phyloP scores from a whole-genome alignment of 2,329 filamentous ascomycete species.

The Alternaria tenuissima region DNA sequence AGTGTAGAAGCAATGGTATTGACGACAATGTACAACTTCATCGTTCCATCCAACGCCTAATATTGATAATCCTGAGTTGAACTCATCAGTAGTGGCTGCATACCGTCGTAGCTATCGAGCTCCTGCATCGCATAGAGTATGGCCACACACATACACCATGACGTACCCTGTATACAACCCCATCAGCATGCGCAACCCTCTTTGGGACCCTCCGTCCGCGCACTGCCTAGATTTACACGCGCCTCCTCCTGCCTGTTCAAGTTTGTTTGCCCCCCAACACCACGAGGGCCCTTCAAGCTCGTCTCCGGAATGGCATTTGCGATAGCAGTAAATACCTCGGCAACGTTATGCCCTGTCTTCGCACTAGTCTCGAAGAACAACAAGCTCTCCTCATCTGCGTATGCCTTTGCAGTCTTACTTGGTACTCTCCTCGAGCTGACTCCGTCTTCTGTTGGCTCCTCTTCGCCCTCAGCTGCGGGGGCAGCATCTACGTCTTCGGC shows the following conservation, averaged over 20 bases:
- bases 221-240: slow-evolving; percentile 82
- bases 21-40: neutral
- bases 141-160: neutral
- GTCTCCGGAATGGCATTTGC: slow-evolving; percentile 98
- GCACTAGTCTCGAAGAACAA: slow-evolving; percentile 98
- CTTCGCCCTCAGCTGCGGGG: slow-evolving; percentile 59
- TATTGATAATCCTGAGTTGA: slow-evolving; percentile 1
- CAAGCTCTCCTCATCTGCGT: slow-evolving; percentile 92
- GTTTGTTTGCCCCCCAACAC: slow-evolving; percentile 66
- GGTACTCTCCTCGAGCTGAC: slow-evolving; percentile 86
- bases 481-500: slow-evolving; percentile 61
- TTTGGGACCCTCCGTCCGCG: slow-evolving; percentile 76
- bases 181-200: slow-evolving; percentile 86
- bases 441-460: slow-evolving; percentile 65
- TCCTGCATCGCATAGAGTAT: neutral
- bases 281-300: slow-evolving; percentile 86
- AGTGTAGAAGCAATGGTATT: neutral
- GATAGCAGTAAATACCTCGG: slow-evolving; percentile 96
- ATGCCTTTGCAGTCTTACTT: slow-evolving; percentile 88
- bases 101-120: neutral
- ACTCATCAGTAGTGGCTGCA: neutral
- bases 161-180: neutral
- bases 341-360: slow-evolving; percentile 93
- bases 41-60: slow-evolving; percentile 11
- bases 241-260: slow-evolving; percentile 67